These are phyloP conservation scores for Edaphochlamys debaryana DNA, from an alignment of 139 green algal species.

Conservation along the genomic window DNA sequence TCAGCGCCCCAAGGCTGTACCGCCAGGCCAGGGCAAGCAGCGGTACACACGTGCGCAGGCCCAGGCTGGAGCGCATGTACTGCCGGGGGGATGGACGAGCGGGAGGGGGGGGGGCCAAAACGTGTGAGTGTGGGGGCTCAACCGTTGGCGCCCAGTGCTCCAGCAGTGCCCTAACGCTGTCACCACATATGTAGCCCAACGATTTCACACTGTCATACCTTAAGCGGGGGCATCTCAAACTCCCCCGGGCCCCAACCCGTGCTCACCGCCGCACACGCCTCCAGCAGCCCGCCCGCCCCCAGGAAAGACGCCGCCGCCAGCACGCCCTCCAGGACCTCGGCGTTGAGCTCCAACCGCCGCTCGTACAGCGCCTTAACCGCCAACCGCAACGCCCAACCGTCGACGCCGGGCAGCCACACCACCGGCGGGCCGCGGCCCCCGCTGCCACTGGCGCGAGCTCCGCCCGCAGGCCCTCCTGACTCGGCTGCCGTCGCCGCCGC, in stretches of 20 bases:
- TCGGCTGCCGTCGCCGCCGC: not conserved
- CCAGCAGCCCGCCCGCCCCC: conserved; percentile 26
- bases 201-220: too few relatives aligned
- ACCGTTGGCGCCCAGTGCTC: too few relatives aligned
- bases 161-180: too few relatives aligned
- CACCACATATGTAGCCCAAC: too few relatives aligned
- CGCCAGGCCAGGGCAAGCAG: conserved; percentile 41
- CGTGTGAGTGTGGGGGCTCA: not conserved
- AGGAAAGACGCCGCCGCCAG: not conserved
- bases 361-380: conserved; percentile 60
- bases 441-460: too few relatives aligned
- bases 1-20: conserved; percentile 24
- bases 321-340: conserved; percentile 20
- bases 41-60: conserved; percentile 33
- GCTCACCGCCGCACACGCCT: conserved; percentile 21
- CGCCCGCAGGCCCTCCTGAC: too few relatives aligned
- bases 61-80: conserved; percentile 31
- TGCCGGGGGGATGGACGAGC: not conserved
- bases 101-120: not conserved
- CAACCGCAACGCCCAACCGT: conserved; percentile 31
- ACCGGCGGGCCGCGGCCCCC: not conserved
- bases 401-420: conserved; percentile 44
- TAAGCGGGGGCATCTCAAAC: too few relatives aligned
- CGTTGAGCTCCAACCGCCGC: conserved; percentile 27
- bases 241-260: too few relatives aligned